Base-by-base conservation (phyloP, 1,139 yeast species). In the Candida glucosophila region DNA sequence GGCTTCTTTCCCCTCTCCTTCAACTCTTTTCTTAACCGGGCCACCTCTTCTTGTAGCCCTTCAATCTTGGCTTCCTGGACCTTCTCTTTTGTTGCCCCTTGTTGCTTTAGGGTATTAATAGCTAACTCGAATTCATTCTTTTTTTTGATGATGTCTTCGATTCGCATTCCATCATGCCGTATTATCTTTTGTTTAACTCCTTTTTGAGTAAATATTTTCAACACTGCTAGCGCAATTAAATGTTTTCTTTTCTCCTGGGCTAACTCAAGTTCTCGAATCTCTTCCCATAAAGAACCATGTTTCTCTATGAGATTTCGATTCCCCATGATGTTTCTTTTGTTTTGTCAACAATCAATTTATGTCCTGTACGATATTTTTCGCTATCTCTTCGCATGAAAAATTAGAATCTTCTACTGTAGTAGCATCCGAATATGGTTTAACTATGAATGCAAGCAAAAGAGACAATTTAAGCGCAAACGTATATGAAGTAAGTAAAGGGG, bases 61-160 rank as follows among this genome's bases (percentile, higher is more conserved):
- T 59, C 66, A 3, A 58, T 36, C 18, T 49, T 49, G 1, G 66
- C 58, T 25, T 62, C 66, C 22, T 47, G 55, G 7, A 61, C 34
- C 32, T 55, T 57, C 20, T 55, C 55, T 30, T 52, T 56, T 11
- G 67, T 58, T 14, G 61, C 50, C 31, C 48, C 49, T 29, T 61
- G 65, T 35, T 61, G 68, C 29, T 62, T 61, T 23, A 64, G 39
- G 30, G 55, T 55, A 31, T 56, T 56, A 11, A 57, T 49, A 7
- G 45, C 40, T 6, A 63, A 35, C 33, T 63, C 68, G 34, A 55
- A 57, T 15, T 54, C 55, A 27, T 53, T 40, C 26, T 6, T 25
- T 30, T 12, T 36, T 32, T 1, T 26, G 33, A 6, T 34, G 26
- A 14, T 39, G 27, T 20, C 15, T 14, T 10, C 15, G 10, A 10